Conservation (phyloP, 2,329 filamentous ascomycete genomes). For the Fusarium caatingaense region DNA sequence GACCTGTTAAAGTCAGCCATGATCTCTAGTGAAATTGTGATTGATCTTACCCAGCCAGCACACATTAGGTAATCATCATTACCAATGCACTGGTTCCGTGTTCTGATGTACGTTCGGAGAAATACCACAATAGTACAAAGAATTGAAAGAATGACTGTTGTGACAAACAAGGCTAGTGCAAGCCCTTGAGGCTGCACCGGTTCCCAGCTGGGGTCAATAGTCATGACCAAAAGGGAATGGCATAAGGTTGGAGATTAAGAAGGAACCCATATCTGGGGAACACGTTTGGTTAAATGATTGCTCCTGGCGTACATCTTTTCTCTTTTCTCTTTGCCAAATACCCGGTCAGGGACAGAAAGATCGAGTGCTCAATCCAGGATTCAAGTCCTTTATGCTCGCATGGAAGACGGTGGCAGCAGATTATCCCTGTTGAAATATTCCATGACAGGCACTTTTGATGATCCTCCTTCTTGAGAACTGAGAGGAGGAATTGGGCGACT, state of each 20-base stretch:
- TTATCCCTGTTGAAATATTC: too few relatives aligned
- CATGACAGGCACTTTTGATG: too few relatives aligned
- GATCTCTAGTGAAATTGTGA: too few relatives aligned
- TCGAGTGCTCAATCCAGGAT: not conserved
- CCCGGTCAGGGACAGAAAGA: not conserved
- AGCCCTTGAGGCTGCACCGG: slow-evolving; percentile 3
- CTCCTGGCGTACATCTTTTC: not conserved
- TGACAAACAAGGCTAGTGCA: not conserved
- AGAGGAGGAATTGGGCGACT: too few relatives aligned
- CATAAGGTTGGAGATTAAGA: not conserved
- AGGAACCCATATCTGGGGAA: too few relatives aligned
- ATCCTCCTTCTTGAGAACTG: too few relatives aligned
- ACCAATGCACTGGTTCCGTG: not conserved
- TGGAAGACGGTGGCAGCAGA: too few relatives aligned
- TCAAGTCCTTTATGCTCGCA: not conserved
- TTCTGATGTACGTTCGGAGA: not conserved
- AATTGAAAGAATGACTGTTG: slow-evolving; percentile 1
- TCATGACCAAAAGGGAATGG: not conserved
- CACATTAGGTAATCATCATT: slow-evolving; percentile 21
- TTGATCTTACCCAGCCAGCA: slow-evolving; percentile 6
- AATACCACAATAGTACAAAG: slow-evolving; percentile 7
- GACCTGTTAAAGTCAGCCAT: not conserved
- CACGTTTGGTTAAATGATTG: not conserved
- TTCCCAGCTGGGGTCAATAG: not conserved
- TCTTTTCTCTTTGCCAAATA: not conserved